A percentile compares a stretch with the other conserved stretches of the same genome.
These are phyloP conservation scores for Rhododendron henanense DNA, from an alignment of 148 eudicot species.

Conservation along the genomic window DNA sequence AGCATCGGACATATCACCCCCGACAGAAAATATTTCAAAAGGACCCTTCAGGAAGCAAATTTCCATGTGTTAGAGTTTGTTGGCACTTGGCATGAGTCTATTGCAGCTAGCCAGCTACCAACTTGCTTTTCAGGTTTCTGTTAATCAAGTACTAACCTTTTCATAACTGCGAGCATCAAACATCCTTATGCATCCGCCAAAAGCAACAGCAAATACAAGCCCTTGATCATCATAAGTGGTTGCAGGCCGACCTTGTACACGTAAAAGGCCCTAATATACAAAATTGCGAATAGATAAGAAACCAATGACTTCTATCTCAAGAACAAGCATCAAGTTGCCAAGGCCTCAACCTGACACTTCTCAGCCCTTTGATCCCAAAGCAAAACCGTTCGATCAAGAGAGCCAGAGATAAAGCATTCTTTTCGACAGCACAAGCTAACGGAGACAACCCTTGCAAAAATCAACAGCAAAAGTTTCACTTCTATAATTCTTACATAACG, in stretches of 20 bases:
- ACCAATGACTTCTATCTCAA: not conserved
- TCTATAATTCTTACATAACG: not conserved
- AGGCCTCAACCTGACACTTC: slow-evolving; percentile 72
- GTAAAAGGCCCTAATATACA: slow-evolving; percentile 72
- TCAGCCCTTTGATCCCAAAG: slow-evolving; percentile 98
- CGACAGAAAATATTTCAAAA: slow-evolving; percentile 77
- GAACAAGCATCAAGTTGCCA: slow-evolving; percentile 3
- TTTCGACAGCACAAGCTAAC: slow-evolving; percentile 88
- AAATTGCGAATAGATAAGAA: not conserved
- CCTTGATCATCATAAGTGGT: slow-evolving; percentile 98
- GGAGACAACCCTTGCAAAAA: slow-evolving; percentile 69
- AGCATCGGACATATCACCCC: slow-evolving; percentile 88
- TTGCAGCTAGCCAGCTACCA: not conserved
- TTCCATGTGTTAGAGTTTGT: slow-evolving; percentile 10
- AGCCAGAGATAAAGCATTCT: slow-evolving; percentile 83
- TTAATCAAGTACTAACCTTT: slow-evolving; percentile 48
- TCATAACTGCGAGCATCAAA: slow-evolving; percentile 91
- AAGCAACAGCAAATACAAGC: slow-evolving; percentile 88
- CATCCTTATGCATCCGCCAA: slow-evolving; percentile 83
- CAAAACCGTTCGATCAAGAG: slow-evolving; percentile 87
- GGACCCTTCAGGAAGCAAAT: slow-evolving; percentile 64
- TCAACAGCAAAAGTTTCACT: slow-evolving; percentile 9
- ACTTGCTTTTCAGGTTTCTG: not conserved
- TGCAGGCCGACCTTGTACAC: slow-evolving; percentile 95
- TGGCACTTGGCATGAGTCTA: slow-evolving; percentile 1